These are phyloP conservation scores for Tolypocladium guangdongense DNA, from an alignment of 2,329 filamentous ascomycete species.

Conservation along the genomic window DNA sequence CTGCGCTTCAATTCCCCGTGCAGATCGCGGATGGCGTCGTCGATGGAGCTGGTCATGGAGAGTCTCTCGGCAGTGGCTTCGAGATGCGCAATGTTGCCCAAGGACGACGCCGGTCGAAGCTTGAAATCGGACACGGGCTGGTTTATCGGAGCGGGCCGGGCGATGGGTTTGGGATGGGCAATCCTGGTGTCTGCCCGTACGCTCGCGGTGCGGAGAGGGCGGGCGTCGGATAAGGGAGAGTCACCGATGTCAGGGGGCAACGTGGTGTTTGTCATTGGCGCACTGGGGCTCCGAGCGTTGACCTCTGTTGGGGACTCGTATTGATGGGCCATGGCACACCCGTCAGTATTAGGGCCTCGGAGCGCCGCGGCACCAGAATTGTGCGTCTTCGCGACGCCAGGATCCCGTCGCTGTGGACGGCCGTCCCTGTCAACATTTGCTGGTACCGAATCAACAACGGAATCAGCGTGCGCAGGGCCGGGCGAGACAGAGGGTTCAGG, in stretches of 20 bases:
- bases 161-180: conserved; percentile 31
- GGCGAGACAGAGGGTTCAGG: conserved; percentile 3
- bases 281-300: conserved; percentile 1
- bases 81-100: conserved; percentile 59
- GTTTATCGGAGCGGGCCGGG: conserved; percentile 34
- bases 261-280: conserved; percentile 4
- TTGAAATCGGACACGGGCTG: conserved; percentile 46
- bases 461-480: neutral
- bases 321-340: conserved; percentile 5
- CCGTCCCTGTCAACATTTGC: neutral
- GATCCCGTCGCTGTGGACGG: neutral
- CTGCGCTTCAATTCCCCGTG: conserved; percentile 60
- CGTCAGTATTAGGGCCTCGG: conserved; percentile 5
- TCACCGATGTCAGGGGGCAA: conserved; percentile 2
- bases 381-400: neutral
- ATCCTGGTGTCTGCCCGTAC: conserved; percentile 35
- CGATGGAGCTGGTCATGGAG: conserved; percentile 64
- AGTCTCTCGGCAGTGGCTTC: conserved; percentile 67
- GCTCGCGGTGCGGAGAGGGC: conserved; percentile 23
- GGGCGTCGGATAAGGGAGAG: conserved; percentile 5
- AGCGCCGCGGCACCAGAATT: neutral
- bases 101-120: conserved; percentile 48
- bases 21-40: conserved; percentile 64
- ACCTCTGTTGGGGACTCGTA: conserved; percentile 4
- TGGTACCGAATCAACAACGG: neutral